phyloP scores from a whole-genome alignment of 805 yeast genomes.

The Schizosaccharomyces osmophilus region DNA sequence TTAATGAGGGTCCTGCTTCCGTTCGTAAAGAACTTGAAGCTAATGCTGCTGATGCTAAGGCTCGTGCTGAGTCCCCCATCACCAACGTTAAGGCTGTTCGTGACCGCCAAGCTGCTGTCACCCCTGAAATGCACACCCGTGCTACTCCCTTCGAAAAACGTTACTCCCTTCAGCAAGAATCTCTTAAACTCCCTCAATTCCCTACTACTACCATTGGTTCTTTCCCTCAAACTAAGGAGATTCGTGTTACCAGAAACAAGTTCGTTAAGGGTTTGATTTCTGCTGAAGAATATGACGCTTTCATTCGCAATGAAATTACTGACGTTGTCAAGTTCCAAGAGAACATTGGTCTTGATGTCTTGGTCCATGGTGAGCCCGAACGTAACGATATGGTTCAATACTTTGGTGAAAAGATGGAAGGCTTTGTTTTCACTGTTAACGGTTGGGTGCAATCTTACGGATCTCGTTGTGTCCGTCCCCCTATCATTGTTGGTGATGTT shows the following conservation, averaged over 20 bases:
- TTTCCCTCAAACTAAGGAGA: conserved; percentile 99
- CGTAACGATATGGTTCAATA: conserved; percentile 99
- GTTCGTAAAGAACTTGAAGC: conserved; percentile 58
- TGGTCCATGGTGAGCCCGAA: conserved; percentile 99
- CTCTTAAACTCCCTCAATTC: conserved; percentile 88
- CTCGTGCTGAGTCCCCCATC: conserved; percentile 67
- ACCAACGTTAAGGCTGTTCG: conserved; percentile 83
- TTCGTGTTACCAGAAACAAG: conserved; percentile 95
- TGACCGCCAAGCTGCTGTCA: conserved; percentile 56
- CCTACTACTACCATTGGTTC: conserved; percentile 99
- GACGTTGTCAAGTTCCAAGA: conserved; percentile 96
- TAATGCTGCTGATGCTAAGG: conserved; percentile 62
- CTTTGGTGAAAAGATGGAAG: conserved; percentile 96
- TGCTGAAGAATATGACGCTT: conserved; percentile 82
- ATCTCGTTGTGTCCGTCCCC: conserved; percentile 99
- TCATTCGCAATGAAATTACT: conserved; percentile 91
- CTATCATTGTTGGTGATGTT: conserved; percentile 95
- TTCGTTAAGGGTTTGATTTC: conserved; percentile 89
- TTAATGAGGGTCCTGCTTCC: conserved; percentile 41
- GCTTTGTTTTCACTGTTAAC: conserved; percentile 93
- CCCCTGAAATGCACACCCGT: conserved; percentile 49
- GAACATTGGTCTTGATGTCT: conserved; percentile 91
- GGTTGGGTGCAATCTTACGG: conserved; percentile 99
- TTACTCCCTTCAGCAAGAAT: conserved; percentile 62
- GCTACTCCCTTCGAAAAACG: conserved; percentile 66